These are phyloP conservation scores for Lachancea mirantina DNA, from an alignment of 805 yeast genomes.

Conservation along the genomic window DNA sequence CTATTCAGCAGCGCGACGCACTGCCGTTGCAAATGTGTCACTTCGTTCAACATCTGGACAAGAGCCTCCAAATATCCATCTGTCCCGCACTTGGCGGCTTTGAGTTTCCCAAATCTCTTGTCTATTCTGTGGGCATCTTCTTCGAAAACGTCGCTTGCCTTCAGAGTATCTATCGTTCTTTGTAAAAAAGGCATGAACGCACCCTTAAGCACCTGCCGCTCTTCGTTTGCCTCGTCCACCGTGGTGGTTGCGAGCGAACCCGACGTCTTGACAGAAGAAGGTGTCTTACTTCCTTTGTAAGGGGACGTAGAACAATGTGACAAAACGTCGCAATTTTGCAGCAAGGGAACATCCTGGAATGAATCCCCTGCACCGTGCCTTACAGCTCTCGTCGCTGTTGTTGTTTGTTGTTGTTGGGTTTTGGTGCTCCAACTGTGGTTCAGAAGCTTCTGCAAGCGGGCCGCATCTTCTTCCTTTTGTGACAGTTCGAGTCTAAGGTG, in stretches of 20 bases:
- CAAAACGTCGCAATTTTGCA: constrained; percentile 7
- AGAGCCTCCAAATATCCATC: constrained; percentile 11
- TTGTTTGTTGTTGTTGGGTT: too few relatives aligned
- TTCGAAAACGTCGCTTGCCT: constrained; percentile 16
- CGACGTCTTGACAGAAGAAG: constrained; percentile 7
- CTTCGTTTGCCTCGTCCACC: constrained; percentile 11
- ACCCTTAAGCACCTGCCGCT: constrained; percentile 14
- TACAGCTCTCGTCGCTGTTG: too few relatives aligned
- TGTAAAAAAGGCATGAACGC: constrained; percentile 20
- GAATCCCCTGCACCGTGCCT: constrained; percentile 1
- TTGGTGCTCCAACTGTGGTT: not conserved
- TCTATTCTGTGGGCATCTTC: constrained; percentile 15
- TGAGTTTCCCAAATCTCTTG: constrained; percentile 1
- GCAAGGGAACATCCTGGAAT: not conserved
- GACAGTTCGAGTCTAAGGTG: constrained; percentile 19
- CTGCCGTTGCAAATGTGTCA: constrained; percentile 18
- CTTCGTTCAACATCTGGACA: constrained; percentile 14
- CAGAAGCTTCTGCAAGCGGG: not conserved
- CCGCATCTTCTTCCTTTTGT: constrained; percentile 17
- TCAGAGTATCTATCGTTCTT: constrained; percentile 15
- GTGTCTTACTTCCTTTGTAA: constrained; percentile 11
- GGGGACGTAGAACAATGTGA: constrained; percentile 22
- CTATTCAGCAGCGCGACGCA: constrained; percentile 20
- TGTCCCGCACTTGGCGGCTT: constrained; percentile 9
- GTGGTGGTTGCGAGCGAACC: constrained; percentile 22